Evolutionary conservation across 805 yeast genomes (phyloP).

Genomic region (Metschnikowia continentalis): DNA sequence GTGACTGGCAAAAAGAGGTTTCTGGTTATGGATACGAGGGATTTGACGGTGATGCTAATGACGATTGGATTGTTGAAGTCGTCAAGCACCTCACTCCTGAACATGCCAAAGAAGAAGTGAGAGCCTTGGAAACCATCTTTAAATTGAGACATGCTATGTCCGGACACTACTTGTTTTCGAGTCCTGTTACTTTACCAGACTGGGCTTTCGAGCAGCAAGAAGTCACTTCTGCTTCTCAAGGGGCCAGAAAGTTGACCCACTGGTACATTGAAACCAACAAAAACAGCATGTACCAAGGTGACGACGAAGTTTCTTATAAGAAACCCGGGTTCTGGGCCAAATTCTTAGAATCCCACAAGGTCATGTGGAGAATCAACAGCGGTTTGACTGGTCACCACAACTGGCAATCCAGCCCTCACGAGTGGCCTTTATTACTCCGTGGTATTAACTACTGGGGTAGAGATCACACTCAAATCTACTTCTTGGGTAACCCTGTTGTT

Average conservation of each 20-base stretch:
- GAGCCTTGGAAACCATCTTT: constrained; percentile 67
- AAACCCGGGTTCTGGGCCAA: constrained; percentile 53
- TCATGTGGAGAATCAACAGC: constrained; percentile 75
- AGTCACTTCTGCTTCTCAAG: constrained; percentile 74
- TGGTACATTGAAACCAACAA: constrained; percentile 75
- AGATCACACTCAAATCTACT: constrained; percentile 57
- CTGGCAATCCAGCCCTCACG: constrained; percentile 66
- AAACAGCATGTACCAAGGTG: constrained; percentile 42
- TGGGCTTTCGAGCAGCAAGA: constrained; percentile 87
- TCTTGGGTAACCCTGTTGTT: constrained; percentile 72
- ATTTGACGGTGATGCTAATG: constrained; percentile 79
- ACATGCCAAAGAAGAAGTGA: constrained; percentile 50
- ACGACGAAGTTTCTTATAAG: constrained; percentile 43
- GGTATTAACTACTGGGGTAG: constrained; percentile 81
- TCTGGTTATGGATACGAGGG: constrained; percentile 74
- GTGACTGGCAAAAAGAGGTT: constrained; percentile 83
- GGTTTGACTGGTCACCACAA: constrained; percentile 66
- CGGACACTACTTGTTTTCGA: constrained; percentile 75
- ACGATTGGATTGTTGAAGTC: constrained; percentile 74
- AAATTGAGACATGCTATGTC: constrained; percentile 76
- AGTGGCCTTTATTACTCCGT: constrained; percentile 72
- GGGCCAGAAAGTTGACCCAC: constrained; percentile 52
- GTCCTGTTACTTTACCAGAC: constrained; percentile 66
- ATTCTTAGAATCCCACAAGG: constrained; percentile 58
- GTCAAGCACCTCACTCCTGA: constrained; percentile 49